Conservation (phyloP, 768 basidiomycete genomes). For the Crucibulum laeve region DNA sequence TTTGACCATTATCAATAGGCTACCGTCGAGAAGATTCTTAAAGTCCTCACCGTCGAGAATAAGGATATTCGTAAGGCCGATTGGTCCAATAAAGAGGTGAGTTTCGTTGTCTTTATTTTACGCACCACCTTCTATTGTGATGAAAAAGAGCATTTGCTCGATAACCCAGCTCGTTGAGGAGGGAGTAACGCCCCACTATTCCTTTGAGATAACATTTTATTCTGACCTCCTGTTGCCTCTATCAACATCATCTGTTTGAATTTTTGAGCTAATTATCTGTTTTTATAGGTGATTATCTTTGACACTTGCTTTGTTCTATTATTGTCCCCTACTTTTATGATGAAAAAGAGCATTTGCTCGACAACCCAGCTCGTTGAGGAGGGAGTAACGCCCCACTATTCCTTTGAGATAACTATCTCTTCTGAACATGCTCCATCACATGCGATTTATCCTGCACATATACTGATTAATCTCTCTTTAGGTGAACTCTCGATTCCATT, state of each 20-base stretch:
- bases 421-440: slow-evolving; percentile 29
- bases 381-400: slow-evolving; percentile 85
- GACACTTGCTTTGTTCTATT: neutral
- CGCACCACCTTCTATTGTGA: slow-evolving; percentile 22
- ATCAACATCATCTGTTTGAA: too few species aligned
- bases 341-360: slow-evolving; percentile 85
- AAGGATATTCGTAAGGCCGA: slow-evolving; percentile 92
- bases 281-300: neutral
- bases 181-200: slow-evolving; percentile 85
- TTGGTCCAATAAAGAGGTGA: slow-evolving; percentile 96
- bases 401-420: slow-evolving; percentile 56
- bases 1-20: slow-evolving; percentile 42
- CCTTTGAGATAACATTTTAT: slow-evolving; percentile 52
- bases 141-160: slow-evolving; percentile 85
- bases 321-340: too few species aligned
- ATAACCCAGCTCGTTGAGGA: slow-evolving; percentile 96
- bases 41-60: slow-evolving; percentile 70
- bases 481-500: slow-evolving; percentile 13
- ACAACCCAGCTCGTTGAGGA: slow-evolving; percentile 96
- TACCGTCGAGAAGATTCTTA: slow-evolving; percentile 80
- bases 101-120: slow-evolving; percentile 17
- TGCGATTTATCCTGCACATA: slow-evolving; percentile 4
- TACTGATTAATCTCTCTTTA: too few species aligned
- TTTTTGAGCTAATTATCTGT: neutral
- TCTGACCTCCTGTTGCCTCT: too few species aligned